These are phyloP conservation scores for Pseudogymnoascus sp. DNA, from an alignment of 2,329 filamentous ascomycete genomes.

Conservation along the genomic window DNA sequence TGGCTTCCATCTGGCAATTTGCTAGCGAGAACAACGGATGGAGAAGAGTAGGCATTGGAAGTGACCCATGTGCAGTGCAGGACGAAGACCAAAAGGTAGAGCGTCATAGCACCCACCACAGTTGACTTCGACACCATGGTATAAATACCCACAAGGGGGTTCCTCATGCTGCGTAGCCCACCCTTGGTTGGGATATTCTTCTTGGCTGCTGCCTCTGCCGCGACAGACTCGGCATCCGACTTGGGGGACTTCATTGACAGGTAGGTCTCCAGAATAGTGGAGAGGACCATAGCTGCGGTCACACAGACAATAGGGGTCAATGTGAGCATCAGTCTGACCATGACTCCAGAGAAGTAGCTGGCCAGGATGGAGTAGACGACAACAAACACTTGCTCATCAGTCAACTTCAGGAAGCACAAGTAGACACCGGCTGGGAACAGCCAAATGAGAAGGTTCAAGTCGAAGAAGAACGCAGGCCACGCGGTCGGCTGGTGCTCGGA, in stretches of 20 bases:
- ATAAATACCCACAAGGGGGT: slow-evolving; percentile 78
- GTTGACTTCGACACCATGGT: slow-evolving; percentile 69
- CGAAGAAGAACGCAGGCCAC: slow-evolving; percentile 99
- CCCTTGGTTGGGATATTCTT: slow-evolving; percentile 43
- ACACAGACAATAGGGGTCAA: slow-evolving; percentile 95
- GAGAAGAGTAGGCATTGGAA: slow-evolving; percentile 96
- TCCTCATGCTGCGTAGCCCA: slow-evolving; percentile 62
- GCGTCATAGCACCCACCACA: slow-evolving; percentile 64
- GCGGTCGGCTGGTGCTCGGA: slow-evolving; percentile 98
- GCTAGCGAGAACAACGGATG: slow-evolving; percentile 91
- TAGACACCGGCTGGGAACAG: slow-evolving; percentile 98
- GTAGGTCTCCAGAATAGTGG: slow-evolving; percentile 83
- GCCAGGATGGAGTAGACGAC: slow-evolving; percentile 95
- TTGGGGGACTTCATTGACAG: slow-evolving; percentile 60
- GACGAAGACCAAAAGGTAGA: slow-evolving; percentile 89
- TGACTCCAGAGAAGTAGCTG: slow-evolving; percentile 97
- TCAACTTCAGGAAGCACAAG: slow-evolving; percentile 90
- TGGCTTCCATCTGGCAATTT: slow-evolving; percentile 89
- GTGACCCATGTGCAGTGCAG: slow-evolving; percentile 99
- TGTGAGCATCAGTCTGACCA: slow-evolving; percentile 98
- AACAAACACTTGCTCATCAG: slow-evolving; percentile 95
- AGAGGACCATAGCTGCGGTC: slow-evolving; percentile 80
- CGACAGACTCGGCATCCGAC: slow-evolving; percentile 39
- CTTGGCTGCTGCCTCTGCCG: slow-evolving; percentile 39
- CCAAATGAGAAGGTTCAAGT: slow-evolving; percentile 97